Conservation (phyloP, 805 yeast genomes). For the Citeromyces nyonsensis region DNA sequence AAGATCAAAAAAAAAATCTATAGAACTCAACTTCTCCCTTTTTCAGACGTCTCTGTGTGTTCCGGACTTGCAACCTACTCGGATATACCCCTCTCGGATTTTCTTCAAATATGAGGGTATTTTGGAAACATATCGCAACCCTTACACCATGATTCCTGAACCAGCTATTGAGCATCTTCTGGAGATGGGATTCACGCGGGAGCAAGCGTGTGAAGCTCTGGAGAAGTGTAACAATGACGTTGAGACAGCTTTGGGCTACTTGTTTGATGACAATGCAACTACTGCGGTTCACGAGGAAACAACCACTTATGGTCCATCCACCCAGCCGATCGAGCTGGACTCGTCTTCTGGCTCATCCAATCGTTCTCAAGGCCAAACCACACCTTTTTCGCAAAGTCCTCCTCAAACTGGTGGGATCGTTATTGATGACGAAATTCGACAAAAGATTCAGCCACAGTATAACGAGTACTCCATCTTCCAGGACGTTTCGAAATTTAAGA, state of each 20-base stretch:
- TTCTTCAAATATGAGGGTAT: not conserved
- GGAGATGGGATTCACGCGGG: slow-evolving; percentile 25
- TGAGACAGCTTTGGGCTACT: slow-evolving; percentile 16
- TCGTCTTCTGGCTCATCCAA: too few species aligned
- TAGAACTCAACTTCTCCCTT: too few species aligned
- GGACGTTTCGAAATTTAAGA: slow-evolving; percentile 13
- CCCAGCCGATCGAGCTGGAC: too few species aligned
- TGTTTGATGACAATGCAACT: slow-evolving; percentile 14
- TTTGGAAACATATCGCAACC: not conserved
- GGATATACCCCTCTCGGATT: too few species aligned
- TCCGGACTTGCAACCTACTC: too few species aligned
- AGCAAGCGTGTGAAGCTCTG: slow-evolving; percentile 22
- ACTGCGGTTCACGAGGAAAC: not conserved
- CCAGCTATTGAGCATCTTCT: slow-evolving; percentile 3
- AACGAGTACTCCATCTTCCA: slow-evolving; percentile 13
- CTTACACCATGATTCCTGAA: not conserved
- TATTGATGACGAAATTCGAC: slow-evolving; percentile 3
- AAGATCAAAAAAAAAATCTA: too few species aligned
- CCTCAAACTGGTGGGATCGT: slow-evolving; percentile 1
- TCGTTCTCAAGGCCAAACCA: too few species aligned
- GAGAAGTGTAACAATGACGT: slow-evolving; percentile 14
- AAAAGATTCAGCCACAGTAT: not conserved
- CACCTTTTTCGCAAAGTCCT: too few species aligned
- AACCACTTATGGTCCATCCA: not conserved
- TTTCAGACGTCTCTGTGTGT: too few species aligned